Evolutionary conservation across 2,329 filamentous ascomycete species (phyloP).

Genomic region (Laburnicola sp.): DNA sequence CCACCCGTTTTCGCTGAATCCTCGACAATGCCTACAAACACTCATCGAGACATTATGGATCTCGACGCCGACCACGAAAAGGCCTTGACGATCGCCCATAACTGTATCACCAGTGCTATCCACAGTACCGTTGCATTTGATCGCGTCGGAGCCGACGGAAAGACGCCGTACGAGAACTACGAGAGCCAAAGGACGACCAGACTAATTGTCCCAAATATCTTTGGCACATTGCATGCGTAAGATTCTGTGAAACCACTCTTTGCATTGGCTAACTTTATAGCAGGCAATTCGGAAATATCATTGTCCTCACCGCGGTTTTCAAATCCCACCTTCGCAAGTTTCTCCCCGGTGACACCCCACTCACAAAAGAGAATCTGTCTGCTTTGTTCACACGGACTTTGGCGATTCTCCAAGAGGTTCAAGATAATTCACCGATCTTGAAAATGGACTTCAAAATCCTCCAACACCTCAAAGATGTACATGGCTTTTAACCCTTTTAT

Average conservation of each 20-base stretch:
- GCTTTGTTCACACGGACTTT: conserved; percentile 62
- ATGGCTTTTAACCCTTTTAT: no score
- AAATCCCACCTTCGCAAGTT: conserved; percentile 56
- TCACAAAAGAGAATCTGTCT: conserved; percentile 31
- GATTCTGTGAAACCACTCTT: conserved; percentile 44
- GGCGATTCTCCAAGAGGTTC: conserved; percentile 69
- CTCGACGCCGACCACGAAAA: conserved; percentile 29
- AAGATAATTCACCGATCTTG: conserved; percentile 75
- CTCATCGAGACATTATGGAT: conserved; percentile 35
- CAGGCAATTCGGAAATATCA: conserved; percentile 95
- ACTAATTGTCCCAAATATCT: conserved; percentile 90
- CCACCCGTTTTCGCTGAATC: conserved; percentile 49
- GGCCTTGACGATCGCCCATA: conserved; percentile 32
- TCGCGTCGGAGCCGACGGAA: conserved; percentile 51
- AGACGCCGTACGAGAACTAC: conserved; percentile 45
- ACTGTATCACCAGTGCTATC: conserved; percentile 64
- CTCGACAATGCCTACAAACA: conserved; percentile 15
- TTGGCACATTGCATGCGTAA: conserved; percentile 95
- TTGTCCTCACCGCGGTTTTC: conserved; percentile 84
- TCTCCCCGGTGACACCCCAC: conserved; percentile 26
- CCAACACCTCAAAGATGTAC: conserved; percentile 40
- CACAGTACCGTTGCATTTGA: conserved; percentile 85
- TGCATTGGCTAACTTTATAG: conserved; percentile 24
- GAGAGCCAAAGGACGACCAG: conserved; percentile 63
- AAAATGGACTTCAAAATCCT: conserved; percentile 75